Evolutionary conservation across 1,139 yeast species (phyloP).

Genomic region (Taphrina deformans): DNA sequence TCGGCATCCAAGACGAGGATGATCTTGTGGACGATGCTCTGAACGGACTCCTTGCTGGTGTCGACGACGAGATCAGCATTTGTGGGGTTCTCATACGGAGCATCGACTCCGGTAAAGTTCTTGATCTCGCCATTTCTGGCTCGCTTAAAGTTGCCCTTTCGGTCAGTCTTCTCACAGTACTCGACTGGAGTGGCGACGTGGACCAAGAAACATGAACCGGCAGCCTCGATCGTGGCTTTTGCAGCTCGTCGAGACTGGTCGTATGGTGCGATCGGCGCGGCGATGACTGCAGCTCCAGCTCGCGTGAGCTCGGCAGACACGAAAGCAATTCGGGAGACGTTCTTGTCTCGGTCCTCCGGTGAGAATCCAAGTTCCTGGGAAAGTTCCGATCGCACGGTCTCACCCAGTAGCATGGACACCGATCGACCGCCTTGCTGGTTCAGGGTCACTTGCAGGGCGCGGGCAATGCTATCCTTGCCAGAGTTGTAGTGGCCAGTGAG

Average conservation of each 20-base stretch:
- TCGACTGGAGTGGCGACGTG: constrained; percentile 56
- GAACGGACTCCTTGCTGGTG: constrained; percentile 53
- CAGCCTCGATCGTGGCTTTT: constrained; percentile 50
- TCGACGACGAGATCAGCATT: constrained; percentile 58
- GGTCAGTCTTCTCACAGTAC: constrained; percentile 51
- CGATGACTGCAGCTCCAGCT: constrained; percentile 87
- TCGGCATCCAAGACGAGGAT: constrained; percentile 64
- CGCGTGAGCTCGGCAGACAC: constrained; percentile 79
- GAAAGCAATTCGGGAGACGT: constrained; percentile 54
- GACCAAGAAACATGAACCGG: constrained; percentile 54
- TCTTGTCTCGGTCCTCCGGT: constrained; percentile 49
- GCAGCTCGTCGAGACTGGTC: constrained; percentile 49
- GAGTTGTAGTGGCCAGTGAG: constrained; percentile 61
- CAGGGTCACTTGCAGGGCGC: constrained; percentile 84
- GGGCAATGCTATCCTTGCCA: constrained; percentile 65
- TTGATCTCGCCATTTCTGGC: constrained; percentile 54
- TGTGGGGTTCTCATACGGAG: constrained; percentile 53
- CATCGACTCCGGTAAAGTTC: constrained; percentile 52
- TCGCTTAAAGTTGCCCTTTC: constrained; percentile 52
- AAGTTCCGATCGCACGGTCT: constrained; percentile 52
- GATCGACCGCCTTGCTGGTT: constrained; percentile 90
- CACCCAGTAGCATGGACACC: constrained; percentile 64
- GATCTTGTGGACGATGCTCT: constrained; percentile 69
- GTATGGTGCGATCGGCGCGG: constrained; percentile 58
- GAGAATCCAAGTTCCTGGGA: constrained; percentile 50